These are phyloP conservation scores for Cutaneotrichosporon daszewskae DNA, from an alignment of 1,284 basidiomycete species.

Conservation along the genomic window DNA sequence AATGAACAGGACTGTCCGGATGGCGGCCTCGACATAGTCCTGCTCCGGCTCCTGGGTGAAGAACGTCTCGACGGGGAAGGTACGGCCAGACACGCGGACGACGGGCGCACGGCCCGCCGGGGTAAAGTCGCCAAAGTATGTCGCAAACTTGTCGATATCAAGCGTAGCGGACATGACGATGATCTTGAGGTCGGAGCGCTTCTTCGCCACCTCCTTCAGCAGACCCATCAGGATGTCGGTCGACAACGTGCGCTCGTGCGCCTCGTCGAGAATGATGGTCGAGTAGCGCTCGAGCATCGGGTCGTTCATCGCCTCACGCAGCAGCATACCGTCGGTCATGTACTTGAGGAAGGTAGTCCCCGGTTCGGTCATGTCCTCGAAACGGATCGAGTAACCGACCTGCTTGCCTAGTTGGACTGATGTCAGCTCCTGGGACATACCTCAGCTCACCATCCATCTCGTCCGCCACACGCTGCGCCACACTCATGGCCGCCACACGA, in stretches of 20 bases:
- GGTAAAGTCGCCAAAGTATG: slow-evolving; percentile 72
- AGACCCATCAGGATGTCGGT: slow-evolving; percentile 99
- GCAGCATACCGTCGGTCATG: slow-evolving; percentile 99
- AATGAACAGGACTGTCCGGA: slow-evolving; percentile 94
- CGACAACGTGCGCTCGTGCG: slow-evolving; percentile 94
- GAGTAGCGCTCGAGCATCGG: slow-evolving; percentile 82
- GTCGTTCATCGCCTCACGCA: slow-evolving; percentile 97
- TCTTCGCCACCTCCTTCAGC: slow-evolving; percentile 60
- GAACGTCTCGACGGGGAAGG: slow-evolving; percentile 91
- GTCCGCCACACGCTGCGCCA: slow-evolving; percentile 96
- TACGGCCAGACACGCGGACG: slow-evolving; percentile 93
- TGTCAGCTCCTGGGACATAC: not conserved
- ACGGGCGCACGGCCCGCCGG: slow-evolving; percentile 63
- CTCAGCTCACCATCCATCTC: slow-evolving; percentile 90
- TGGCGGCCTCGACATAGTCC: slow-evolving; percentile 96
- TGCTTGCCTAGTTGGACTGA: slow-evolving; percentile 82
- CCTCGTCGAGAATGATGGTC: slow-evolving; percentile 97
- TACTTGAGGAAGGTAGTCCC: slow-evolving; percentile 92
- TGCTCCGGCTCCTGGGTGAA: slow-evolving; percentile 94
- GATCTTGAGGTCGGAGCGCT: slow-evolving; percentile 85
- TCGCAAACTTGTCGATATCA: slow-evolving; percentile 94
- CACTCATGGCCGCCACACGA: slow-evolving; percentile 95
- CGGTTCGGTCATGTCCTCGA: slow-evolving; percentile 93
- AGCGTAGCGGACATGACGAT: slow-evolving; percentile 99
- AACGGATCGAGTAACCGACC: slow-evolving; percentile 97